Conservation (phyloP, 768 basidiomycete species). For the Lenzites betulinus region DNA sequence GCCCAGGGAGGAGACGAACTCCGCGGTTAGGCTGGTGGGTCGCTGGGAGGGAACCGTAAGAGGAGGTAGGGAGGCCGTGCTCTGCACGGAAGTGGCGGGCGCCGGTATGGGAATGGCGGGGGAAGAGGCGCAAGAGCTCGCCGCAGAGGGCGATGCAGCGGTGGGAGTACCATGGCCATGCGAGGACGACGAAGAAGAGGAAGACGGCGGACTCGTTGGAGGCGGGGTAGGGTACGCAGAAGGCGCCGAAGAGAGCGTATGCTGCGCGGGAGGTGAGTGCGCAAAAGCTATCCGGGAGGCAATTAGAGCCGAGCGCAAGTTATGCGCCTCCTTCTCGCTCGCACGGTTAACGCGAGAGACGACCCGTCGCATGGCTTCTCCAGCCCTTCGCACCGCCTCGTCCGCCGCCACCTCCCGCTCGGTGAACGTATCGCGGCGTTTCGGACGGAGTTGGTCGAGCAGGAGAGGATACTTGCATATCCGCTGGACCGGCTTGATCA, state of each 20-base stretch:
- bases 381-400: conserved; percentile 42
- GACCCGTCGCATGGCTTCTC: conserved; percentile 74
- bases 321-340: conserved; percentile 30
- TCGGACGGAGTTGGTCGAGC: conserved; percentile 62
- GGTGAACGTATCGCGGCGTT: conserved; percentile 4
- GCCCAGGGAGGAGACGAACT: conserved; percentile 77
- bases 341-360: conserved; percentile 61
- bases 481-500: conserved; percentile 96
- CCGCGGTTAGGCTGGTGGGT: conserved; percentile 40
- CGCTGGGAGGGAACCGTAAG: background rate
- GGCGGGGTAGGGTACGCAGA: conserved; percentile 3
- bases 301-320: conserved; percentile 27
- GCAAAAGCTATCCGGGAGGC: conserved; percentile 23
- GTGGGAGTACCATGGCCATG: background rate
- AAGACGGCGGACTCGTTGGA: conserved; percentile 10
- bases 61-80: background rate
- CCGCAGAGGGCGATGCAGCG: background rate
- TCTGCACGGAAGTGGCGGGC: background rate
- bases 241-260: background rate
- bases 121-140: conserved; percentile 5
- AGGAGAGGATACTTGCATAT: conserved; percentile 95
- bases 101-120: background rate
- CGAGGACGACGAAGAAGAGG: conserved; percentile 22
- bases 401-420: conserved; percentile 9
- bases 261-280: background rate